phyloP scores from a whole-genome alignment of 345 rosid genomes.

The Arabis hirsuta region DNA sequence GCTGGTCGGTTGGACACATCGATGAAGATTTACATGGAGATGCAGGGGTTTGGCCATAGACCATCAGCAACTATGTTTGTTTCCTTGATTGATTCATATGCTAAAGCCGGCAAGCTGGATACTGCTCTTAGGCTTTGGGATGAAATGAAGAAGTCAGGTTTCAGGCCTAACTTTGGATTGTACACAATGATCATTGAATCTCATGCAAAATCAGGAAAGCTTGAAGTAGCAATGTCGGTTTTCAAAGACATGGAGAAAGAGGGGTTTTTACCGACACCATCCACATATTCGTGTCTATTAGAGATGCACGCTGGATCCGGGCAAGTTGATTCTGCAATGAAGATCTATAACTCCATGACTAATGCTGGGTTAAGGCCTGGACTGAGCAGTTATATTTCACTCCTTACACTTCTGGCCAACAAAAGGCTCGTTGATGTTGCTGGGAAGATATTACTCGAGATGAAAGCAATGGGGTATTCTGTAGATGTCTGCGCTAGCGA shows the following conservation, averaged over 20 bases:
- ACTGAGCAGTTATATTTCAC: constrained; percentile 78
- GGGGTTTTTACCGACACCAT: constrained; percentile 90
- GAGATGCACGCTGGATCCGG: constrained; percentile 96
- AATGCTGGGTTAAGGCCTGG: constrained; percentile 92
- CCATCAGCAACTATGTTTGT: constrained; percentile 86
- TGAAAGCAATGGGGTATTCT: constrained; percentile 94
- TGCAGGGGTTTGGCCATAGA: constrained; percentile 75
- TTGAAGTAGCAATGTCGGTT: constrained; percentile 81
- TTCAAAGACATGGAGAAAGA: constrained; percentile 92
- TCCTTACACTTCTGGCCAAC: constrained; percentile 80
- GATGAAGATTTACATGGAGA: constrained; percentile 85
- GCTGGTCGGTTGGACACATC: constrained; percentile 95
- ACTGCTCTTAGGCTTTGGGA: constrained; percentile 88
- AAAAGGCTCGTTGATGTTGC: constrained; percentile 95
- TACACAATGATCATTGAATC: constrained; percentile 86
- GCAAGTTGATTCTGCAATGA: constrained; percentile 94
- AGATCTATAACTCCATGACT: constrained; percentile 90
- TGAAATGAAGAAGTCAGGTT: constrained; percentile 84
- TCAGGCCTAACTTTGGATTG: constrained; percentile 88
- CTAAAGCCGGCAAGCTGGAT: constrained; percentile 94
- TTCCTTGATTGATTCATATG: constrained; percentile 84
- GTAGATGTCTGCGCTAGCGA: constrained; percentile 95
- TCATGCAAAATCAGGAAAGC: constrained; percentile 98
- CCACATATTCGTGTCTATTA: constrained; percentile 88
- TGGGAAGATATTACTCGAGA: constrained; percentile 90